Evolutionary conservation across 306 rosid genomes (phyloP).

Genomic region (Citrullus mucosospermus): DNA sequence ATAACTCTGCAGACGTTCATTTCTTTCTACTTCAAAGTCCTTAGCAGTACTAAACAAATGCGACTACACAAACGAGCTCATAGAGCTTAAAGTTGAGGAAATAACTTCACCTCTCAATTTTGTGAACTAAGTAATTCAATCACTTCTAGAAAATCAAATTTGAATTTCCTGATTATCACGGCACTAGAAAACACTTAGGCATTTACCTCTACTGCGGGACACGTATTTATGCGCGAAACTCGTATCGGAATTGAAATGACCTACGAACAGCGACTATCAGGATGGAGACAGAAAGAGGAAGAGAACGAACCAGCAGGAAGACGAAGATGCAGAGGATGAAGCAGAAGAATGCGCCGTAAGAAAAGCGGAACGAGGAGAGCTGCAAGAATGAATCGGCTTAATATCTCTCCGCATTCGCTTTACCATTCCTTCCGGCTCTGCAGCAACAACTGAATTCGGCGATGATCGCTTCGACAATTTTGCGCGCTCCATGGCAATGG

Average conservation of each 20-base stretch:
- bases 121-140: background rate
- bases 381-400: conserved; percentile 59
- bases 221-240: conserved; percentile 5
- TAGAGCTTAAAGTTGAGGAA: conserved; percentile 2
- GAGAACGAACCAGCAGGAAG: conserved; percentile 26
- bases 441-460: conserved; percentile 11
- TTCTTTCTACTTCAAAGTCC: background rate
- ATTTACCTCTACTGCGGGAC: background rate
- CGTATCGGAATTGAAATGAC: conserved; percentile 3
- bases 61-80: background rate
- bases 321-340: conserved; percentile 40
- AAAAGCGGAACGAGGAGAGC: conserved; percentile 55
- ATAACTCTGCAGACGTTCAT: background rate
- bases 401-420: conserved; percentile 44
- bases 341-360: conserved; percentile 42
- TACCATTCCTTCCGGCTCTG: conserved; percentile 18
- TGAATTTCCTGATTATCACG: background rate
- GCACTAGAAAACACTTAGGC: background rate
- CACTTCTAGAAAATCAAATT: background rate
- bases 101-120: background rate
- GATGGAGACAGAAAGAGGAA: conserved; percentile 18
- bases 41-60: background rate
- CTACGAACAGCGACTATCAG: background rate
- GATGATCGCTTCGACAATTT: conserved; percentile 40
- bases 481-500: background rate